A percentile compares a stretch with the other conserved stretches of the same genome.
phyloP scores from a whole-genome alignment of 768 basidiomycete species.

The Chalciporus piperatus region DNA sequence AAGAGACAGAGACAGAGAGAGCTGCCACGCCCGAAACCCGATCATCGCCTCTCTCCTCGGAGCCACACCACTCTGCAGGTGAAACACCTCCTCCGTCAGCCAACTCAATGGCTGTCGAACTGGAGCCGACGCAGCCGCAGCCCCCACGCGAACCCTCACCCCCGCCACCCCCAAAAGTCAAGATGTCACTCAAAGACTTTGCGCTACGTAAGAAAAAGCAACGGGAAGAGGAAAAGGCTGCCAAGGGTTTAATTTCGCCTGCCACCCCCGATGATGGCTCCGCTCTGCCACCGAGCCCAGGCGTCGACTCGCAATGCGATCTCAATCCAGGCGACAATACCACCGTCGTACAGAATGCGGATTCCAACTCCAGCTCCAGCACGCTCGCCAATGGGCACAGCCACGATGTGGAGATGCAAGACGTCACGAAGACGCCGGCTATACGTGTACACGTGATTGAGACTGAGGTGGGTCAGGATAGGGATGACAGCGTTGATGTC shows the following conservation, averaged over 20 bases:
- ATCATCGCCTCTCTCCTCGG: neutral
- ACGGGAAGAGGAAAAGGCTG: conserved; percentile 43
- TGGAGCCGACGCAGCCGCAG: conserved; percentile 6
- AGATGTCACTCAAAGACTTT: conserved; percentile 57
- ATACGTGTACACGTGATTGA: neutral
- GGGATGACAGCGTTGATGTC: neutral
- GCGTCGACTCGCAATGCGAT: conserved; percentile 16
- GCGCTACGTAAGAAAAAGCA: conserved; percentile 53
- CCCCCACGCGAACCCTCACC: conserved; percentile 24
- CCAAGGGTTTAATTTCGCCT: conserved; percentile 27
- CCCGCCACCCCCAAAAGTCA: conserved; percentile 47
- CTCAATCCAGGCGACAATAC: conserved; percentile 3
- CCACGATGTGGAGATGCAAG: conserved; percentile 12
- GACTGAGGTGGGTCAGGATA: neutral
- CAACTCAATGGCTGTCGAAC: conserved; percentile 10
- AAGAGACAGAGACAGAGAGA: no score
- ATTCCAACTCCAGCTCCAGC: neutral
- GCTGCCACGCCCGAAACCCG: neutral
- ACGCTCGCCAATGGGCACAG: conserved; percentile 2
- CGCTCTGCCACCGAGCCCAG: conserved; percentile 20
- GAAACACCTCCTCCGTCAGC: conserved; percentile 2
- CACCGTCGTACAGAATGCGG: neutral
- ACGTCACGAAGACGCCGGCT: neutral
- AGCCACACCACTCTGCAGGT: neutral
- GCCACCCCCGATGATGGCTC: conserved; percentile 6